Evolutionary conservation across 1,139 yeast species (phyloP), one percentile per base, ranked within the genome.

Genomic region (Blastobotrys serpentis): DNA sequence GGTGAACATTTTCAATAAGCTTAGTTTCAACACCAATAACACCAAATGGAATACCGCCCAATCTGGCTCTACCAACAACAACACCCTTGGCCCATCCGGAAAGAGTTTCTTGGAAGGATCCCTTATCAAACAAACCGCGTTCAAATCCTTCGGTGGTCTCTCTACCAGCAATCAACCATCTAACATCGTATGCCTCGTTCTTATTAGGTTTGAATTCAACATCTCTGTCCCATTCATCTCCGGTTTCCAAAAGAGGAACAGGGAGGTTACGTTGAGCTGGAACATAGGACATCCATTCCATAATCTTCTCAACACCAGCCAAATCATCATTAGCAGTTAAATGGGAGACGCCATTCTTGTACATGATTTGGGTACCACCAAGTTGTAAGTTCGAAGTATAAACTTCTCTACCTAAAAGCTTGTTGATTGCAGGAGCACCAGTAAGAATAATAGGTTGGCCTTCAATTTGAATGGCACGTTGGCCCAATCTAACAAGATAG

Each of bases 11-110:
- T 62, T 94, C 98, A 56, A 94, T 81, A 45, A 84, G 76, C 66
- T 95, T 80, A 30, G 95, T 86, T 71, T 92, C 98, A 58, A 94
- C 98, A 61, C 87, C 97, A 70, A 92, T 89, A 47, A 92, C 95
- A 77, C 98, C 98, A 65, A 92, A 79, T 58, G 98, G 98, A 61
- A 92, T 89, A 76, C 98, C 98, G 60, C 98, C 98, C 48, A 94
- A 77, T 70, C 98, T 85, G 34, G 98, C 98, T 73, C 98, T 85
- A 66, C 98, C 98, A 59, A 92, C 95, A 60, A 90, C 96, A 56
- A 92, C 98, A 74, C 98, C 96, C 67, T 79, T 84, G 48, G 98
- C 98, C 98, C 98, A 92, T 21, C 98, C 98, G 32, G 92, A 83
- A 53, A 92, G 78, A n/a, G 98, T 89, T 73, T 92, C 98, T 69